Evolutionary conservation across 805 yeast species (phyloP).

Genomic region (Wickerhamiella brachini): DNA sequence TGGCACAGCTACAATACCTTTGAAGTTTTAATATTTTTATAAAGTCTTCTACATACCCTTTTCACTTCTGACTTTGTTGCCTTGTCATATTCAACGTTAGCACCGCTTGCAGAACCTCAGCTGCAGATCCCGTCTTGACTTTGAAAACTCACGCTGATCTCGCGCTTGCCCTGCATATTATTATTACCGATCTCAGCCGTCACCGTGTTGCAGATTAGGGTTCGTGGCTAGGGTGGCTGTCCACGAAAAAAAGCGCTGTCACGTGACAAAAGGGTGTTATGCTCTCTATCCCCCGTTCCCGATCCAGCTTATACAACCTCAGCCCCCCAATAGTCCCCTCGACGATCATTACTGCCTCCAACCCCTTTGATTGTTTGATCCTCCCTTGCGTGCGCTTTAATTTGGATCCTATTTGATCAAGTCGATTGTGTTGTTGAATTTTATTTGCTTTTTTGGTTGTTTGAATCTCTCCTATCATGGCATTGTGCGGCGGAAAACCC

Average conservation of each 20-base stretch:
- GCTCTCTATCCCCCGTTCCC: not conserved
- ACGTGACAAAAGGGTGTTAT: not conserved
- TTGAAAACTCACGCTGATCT: not conserved
- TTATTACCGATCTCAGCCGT: not conserved
- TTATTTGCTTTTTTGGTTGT: not conserved
- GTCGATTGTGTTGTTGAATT: too few relatives aligned
- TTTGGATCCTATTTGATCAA: not conserved
- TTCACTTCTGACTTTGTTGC: too few relatives aligned
- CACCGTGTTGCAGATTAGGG: not conserved
- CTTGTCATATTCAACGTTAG: too few relatives aligned
- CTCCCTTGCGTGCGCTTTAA: not conserved
- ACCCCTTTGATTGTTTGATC: not conserved
- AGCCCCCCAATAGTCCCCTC: not conserved
- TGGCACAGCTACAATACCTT: too few relatives aligned
- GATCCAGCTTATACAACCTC: not conserved
- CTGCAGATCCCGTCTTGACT: too few relatives aligned
- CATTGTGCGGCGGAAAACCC: slow-evolving; percentile 27
- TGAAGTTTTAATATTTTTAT: too few relatives aligned
- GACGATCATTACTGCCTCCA: not conserved
- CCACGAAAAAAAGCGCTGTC: not conserved
- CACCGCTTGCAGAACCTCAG: too few relatives aligned
- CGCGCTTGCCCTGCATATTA: not conserved
- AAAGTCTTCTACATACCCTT: too few relatives aligned
- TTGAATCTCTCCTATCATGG: slow-evolving; percentile 17
- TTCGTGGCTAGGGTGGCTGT: too few relatives aligned